Base-by-base conservation (phyloP, 116 monocot genomes). In the Trichopus zeylanicus region DNA sequence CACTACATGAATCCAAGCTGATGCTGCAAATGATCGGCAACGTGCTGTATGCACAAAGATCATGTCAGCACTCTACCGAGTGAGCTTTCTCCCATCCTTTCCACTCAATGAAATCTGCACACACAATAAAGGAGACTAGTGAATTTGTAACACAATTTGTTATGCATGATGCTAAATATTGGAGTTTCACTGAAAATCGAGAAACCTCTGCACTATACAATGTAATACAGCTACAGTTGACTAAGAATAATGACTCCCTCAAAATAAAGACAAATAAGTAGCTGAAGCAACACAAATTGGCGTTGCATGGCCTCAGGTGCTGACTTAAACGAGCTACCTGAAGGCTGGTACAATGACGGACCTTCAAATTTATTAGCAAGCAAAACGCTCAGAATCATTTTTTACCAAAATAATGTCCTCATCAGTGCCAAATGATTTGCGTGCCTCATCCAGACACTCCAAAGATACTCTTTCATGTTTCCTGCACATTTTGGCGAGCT, bases 331-430 rank as follows among this genome's bases (percentile, higher is more conserved):
- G 0, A 42, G n/a, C 18, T 18, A n/a, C 42, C n/a, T 42, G 32
- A 8, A 33, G 8, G 8, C 32, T 33, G 32, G 6, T 8, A 33
- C 32, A 33, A 4, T 5, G 8, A 4, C 8, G 6, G 8, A 8
- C 32, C 4, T 8, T 5, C 32, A 33, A 4, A 33, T 8, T 4
- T 8, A 33, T 8, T 5, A 33, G 8, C 4, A 33, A 33, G 8
- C 4, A 33, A 33, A 33, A 33, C 8, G 32, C 32, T 33, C 32
- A 33, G 42, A 42, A 42, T 16, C 6, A 5, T 1, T 49, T 23
- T 21, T 78, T 88, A 97, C 97, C 90, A 97, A 67, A 66, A 97
- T 70, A 77, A 91, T 87, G 64, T 97, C 97, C 53, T 97, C 91
- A 69, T 97, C 97, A 0, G 97, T 97, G 60, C 97, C 97, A 72